Percentiles rank a stretch among this genome's conserved stretches.
These are phyloP conservation scores for Rauvolfia tetraphylla DNA, from an alignment of 257 asterid genomes.

Conservation along the genomic window DNA sequence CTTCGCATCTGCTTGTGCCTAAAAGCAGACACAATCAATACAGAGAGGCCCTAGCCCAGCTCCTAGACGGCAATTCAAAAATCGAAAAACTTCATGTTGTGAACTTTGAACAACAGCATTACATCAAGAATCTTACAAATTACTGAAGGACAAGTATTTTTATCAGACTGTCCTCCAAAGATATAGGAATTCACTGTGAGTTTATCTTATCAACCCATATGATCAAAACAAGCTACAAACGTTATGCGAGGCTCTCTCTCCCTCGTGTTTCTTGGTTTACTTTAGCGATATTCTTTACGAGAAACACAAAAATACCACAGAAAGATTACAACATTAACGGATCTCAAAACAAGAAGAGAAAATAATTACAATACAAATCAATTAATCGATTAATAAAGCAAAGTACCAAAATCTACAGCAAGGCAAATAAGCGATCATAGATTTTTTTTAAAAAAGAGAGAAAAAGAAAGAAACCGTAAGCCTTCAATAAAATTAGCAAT, in stretches of 20 bases:
- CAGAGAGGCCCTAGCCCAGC: too few relatives aligned
- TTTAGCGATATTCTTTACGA: neutral
- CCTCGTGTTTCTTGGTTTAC: too few relatives aligned
- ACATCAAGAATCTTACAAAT: neutral
- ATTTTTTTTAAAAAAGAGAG: neutral
- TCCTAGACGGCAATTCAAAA: neutral
- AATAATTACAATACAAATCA: neutral
- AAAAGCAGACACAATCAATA: too few relatives aligned
- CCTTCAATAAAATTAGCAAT: neutral
- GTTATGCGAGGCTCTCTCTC: too few relatives aligned
- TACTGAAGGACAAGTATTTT: neutral
- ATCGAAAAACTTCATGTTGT: neutral
- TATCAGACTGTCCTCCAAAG: neutral
- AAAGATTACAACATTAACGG: neutral
- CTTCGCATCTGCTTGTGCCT: too few relatives aligned
- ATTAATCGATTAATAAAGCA: neutral
- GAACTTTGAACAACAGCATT: neutral
- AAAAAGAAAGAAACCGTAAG: neutral
- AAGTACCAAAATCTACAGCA: neutral
- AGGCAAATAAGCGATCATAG: neutral
- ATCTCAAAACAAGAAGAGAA: neutral
- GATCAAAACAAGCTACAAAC: neutral
- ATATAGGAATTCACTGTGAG: neutral
- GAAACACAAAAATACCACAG: neutral
- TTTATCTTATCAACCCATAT: neutral